A percentile compares a stretch with the other conserved stretches of the same genome.
phyloP scores from a whole-genome alignment of 768 basidiomycete species.

The Tulasnella sp. region DNA sequence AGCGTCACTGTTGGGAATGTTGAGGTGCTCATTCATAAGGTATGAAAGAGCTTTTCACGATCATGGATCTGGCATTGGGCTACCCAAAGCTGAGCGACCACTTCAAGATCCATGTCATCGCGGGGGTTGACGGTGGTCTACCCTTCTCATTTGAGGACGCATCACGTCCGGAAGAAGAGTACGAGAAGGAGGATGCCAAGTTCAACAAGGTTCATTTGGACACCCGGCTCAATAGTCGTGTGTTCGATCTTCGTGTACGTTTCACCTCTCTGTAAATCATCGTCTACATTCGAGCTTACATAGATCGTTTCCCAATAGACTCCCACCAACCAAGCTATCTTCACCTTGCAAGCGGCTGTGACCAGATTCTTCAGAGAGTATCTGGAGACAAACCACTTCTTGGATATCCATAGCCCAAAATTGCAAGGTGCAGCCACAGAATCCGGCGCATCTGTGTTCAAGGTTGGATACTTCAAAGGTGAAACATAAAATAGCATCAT shows the following conservation, averaged over 20 bases:
- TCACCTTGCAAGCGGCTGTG: slow-evolving; percentile 82
- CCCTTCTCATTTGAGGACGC: slow-evolving; percentile 94
- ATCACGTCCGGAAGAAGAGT: slow-evolving; percentile 65
- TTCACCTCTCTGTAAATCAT: neutral
- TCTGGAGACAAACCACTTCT: slow-evolving; percentile 63
- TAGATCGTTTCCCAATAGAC: neutral
- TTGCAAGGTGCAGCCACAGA: slow-evolving; percentile 95
- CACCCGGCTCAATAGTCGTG: slow-evolving; percentile 87
- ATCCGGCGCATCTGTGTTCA: slow-evolving; percentile 93
- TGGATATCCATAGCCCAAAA: slow-evolving; percentile 96
- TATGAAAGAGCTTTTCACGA: slow-evolving; percentile 26
- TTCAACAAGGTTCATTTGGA: slow-evolving; percentile 77
- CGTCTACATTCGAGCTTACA: neutral
- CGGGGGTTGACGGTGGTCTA: slow-evolving; percentile 63
- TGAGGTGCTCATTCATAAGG: slow-evolving; percentile 77
- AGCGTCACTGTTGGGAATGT: slow-evolving; percentile 79
- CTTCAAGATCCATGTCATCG: slow-evolving; percentile 63
- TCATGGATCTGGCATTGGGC: neutral
- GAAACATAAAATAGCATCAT: too few species aligned
- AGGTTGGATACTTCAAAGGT: slow-evolving; percentile 97
- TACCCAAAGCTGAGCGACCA: neutral
- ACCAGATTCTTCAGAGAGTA: slow-evolving; percentile 78
- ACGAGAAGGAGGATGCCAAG: slow-evolving; percentile 47
- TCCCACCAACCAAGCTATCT: slow-evolving; percentile 90
- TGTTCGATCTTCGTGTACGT: slow-evolving; percentile 83